phyloP scores from a whole-genome alignment of 768 basidiomycete genomes.

The Mycena leptocephala region DNA sequence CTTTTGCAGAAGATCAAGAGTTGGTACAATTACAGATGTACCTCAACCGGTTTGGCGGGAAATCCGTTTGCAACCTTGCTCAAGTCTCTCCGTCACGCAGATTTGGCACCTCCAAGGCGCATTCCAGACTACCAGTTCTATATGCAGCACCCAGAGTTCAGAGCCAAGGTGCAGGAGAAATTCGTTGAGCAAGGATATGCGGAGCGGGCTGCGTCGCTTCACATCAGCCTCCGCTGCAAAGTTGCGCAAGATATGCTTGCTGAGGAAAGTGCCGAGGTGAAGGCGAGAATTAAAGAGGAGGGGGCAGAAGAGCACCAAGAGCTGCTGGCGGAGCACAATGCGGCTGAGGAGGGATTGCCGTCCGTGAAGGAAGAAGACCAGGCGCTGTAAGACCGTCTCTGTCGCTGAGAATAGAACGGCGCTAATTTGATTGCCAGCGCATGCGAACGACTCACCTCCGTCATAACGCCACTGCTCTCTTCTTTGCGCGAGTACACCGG shows the following conservation, averaged over 20 bases:
- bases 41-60: not conserved
- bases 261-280: not conserved
- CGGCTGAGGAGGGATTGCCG: not conserved
- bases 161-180: not conserved
- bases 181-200: too few relatives aligned
- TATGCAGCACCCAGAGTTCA: conserved; percentile 10
- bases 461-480: too few relatives aligned
- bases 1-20: not conserved
- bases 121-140: conserved; percentile 12
- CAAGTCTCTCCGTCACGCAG: not conserved
- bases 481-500: too few relatives aligned
- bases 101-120: not conserved
- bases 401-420: too few relatives aligned
- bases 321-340: not conserved
- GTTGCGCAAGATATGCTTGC: not conserved
- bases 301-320: not conserved
- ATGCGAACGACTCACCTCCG: too few relatives aligned
- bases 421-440: too few relatives aligned
- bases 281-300: not conserved
- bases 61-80: not conserved
- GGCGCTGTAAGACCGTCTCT: not conserved
- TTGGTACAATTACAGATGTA: not conserved
- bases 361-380: not conserved
- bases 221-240: not conserved
- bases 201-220: too few relatives aligned